Evolutionary conservation across 1,284 basidiomycete species (phyloP).

Genomic region (Ganoderma sinense): DNA sequence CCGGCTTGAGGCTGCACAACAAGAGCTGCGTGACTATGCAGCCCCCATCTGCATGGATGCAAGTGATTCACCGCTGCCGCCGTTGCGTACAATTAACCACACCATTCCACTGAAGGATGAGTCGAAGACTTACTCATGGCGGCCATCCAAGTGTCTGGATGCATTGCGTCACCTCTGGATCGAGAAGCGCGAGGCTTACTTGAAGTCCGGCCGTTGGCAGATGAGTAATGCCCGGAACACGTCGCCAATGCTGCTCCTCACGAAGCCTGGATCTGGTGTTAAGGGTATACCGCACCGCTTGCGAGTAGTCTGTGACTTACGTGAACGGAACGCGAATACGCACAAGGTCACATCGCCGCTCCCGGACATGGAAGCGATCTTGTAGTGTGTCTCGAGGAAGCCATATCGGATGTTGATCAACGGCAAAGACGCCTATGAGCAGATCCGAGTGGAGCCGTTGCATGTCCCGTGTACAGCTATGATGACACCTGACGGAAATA

Average conservation of each 20-base stretch:
- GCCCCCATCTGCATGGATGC: constrained; percentile 37
- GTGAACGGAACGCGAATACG: constrained; percentile 37
- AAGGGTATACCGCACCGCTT: constrained; percentile 15
- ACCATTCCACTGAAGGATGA: constrained; percentile 45
- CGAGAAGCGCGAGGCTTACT: constrained; percentile 39
- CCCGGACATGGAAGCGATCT: constrained; percentile 37
- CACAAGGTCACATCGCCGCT: constrained; percentile 29
- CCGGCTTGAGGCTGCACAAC: constrained; percentile 23
- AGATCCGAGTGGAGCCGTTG: constrained; percentile 17
- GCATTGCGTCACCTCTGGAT: constrained; percentile 35
- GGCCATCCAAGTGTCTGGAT: constrained; percentile 42
- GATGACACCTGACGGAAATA: constrained; percentile 39
- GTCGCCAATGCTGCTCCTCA: constrained; percentile 6
- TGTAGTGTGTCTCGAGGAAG: constrained; percentile 8
- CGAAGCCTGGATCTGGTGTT: constrained; percentile 9
- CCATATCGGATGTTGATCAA: constrained; percentile 16
- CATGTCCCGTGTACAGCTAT: constrained; percentile 16
- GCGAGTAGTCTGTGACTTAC: constrained; percentile 34
- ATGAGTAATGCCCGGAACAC: constrained; percentile 1
- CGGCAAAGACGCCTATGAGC: constrained; percentile 12
- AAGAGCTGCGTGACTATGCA: constrained; percentile 31
- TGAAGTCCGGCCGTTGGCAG: constrained; percentile 18
- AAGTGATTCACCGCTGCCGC: too few species aligned
- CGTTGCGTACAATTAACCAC: constrained; percentile 45
- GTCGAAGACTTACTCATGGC: constrained; percentile 37